phyloP scores from a whole-genome alignment of 805 yeast species.

The Candida odintsovae region DNA sequence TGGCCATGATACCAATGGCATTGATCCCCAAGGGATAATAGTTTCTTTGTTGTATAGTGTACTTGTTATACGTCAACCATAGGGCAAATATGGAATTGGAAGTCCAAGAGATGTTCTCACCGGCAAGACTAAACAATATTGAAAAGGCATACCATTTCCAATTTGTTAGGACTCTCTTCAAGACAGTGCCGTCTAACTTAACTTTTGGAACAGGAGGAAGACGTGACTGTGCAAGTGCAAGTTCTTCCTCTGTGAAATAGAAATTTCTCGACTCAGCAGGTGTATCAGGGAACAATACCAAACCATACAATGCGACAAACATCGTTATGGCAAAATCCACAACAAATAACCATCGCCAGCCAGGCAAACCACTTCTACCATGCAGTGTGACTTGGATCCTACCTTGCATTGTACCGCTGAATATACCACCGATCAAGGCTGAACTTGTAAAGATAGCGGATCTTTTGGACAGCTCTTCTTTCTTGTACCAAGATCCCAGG shows the following conservation, averaged over 20 bases:
- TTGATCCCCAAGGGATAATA: conserved; percentile 47
- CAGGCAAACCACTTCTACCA: conserved; percentile 35
- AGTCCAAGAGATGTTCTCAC: conserved; percentile 40
- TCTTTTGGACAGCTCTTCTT: conserved; percentile 38
- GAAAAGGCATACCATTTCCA: conserved; percentile 57
- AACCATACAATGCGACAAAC: conserved; percentile 32
- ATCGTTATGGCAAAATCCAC: conserved; percentile 28
- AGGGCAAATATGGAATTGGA: conserved; percentile 41
- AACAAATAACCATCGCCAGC: conserved; percentile 44
- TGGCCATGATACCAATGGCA: conserved; percentile 43
- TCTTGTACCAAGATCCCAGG: conserved; percentile 35
- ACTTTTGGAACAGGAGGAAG: not conserved
- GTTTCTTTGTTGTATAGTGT: conserved; percentile 39
- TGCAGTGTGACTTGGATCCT: conserved; percentile 34
- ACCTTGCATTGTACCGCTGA: conserved; percentile 46
- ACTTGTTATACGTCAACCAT: conserved; percentile 36
- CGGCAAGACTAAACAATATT: conserved; percentile 44
- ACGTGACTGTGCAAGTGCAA: conserved; percentile 8
- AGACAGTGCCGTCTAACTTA: conserved; percentile 1
- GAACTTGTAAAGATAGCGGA: conserved; percentile 38
- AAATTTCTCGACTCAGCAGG: conserved; percentile 15
- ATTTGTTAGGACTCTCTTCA: conserved; percentile 39
- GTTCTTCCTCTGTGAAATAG: conserved; percentile 6
- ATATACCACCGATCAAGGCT: conserved; percentile 40
- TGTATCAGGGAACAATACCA: conserved; percentile 40